Conservation (phyloP, 208 protist species). For the Vickermania ingenoplastis region DNA sequence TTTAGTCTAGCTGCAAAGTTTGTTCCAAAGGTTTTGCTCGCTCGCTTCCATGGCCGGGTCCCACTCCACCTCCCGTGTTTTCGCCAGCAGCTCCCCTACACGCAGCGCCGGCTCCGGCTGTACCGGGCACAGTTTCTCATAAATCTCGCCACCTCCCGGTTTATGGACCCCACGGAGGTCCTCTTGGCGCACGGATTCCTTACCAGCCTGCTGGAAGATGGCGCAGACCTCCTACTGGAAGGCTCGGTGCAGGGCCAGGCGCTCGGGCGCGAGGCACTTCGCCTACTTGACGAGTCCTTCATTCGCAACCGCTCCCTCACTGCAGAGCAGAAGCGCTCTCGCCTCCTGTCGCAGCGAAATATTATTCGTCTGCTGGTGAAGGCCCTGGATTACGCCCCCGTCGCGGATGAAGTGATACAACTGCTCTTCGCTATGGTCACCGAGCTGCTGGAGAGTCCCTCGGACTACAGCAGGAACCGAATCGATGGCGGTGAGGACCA, state of each 20-base stretch:
- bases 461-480: slow-evolving; percentile 69
- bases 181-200: slow-evolving; percentile 69
- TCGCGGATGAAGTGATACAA: slow-evolving; percentile 44
- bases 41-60: slow-evolving; percentile 51
- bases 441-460: slow-evolving; percentile 65
- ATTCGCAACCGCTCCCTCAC: slow-evolving; percentile 35
- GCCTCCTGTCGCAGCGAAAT: slow-evolving; percentile 72
- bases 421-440: slow-evolving; percentile 57
- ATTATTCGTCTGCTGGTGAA: slow-evolving; percentile 75
- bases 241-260: slow-evolving; percentile 45
- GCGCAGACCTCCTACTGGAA: slow-evolving; percentile 74
- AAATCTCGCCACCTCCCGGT: slow-evolving; percentile 37
- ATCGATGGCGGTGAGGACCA: slow-evolving; percentile 57
- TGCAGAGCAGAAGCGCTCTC: slow-evolving; percentile 35
- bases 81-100: slow-evolving; percentile 65
- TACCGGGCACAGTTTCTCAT: slow-evolving; percentile 55
- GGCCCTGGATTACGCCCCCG: slow-evolving; percentile 50
- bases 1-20: slow-evolving; percentile 37
- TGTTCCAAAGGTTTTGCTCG: slow-evolving; percentile 55
- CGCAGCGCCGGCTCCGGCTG: slow-evolving; percentile 61
- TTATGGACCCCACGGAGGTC: slow-evolving; percentile 33
- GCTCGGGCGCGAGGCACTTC: slow-evolving; percentile 35
- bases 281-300: slow-evolving; percentile 55
- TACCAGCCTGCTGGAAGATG: slow-evolving; percentile 76
- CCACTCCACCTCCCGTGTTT: slow-evolving; percentile 70